These are phyloP conservation scores for Tolypocladium ovalisporum DNA, from an alignment of 2,329 filamentous ascomycete genomes.

Conservation along the genomic window DNA sequence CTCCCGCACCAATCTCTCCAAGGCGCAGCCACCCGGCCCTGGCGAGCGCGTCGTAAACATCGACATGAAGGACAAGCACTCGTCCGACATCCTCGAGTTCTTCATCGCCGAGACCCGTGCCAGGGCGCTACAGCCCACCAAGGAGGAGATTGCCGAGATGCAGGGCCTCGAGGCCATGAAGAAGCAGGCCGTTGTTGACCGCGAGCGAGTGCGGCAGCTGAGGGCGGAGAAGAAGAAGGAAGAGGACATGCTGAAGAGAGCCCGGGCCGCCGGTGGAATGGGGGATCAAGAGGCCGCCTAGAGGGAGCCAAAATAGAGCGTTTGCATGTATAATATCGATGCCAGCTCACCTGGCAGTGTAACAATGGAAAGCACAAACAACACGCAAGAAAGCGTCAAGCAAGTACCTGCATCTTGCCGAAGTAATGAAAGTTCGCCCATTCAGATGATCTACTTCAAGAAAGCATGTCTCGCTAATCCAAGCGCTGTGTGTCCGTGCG, in stretches of 20 bases:
- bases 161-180: conserved; percentile 43
- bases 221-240: conserved; percentile 50
- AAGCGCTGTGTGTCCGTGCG: not conserved
- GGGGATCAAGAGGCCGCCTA: conserved; percentile 20
- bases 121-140: conserved; percentile 40
- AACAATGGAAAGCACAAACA: not conserved
- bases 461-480: not conserved
- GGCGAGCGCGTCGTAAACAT: conserved; percentile 42
- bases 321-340: not conserved
- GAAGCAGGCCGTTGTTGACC: conserved; percentile 41
- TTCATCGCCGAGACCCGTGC: conserved; percentile 55
- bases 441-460: not conserved
- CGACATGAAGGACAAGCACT: conserved; percentile 53
- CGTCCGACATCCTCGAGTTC: conserved; percentile 50
- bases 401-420: not conserved
- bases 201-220: conserved; percentile 38
- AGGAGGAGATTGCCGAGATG: conserved; percentile 49
- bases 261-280: conserved; percentile 26
- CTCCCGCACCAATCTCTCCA: conserved; percentile 34
- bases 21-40: conserved; percentile 35
- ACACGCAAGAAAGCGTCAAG: not conserved
- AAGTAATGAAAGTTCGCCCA: not conserved
- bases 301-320: not conserved
- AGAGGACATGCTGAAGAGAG: conserved; percentile 36
- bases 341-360: not conserved